A percentile compares a stretch with the other conserved stretches of the same genome.
Evolutionary conservation across 2,329 filamentous ascomycete genomes (phyloP).

Genomic region (Penicillium sp.): DNA sequence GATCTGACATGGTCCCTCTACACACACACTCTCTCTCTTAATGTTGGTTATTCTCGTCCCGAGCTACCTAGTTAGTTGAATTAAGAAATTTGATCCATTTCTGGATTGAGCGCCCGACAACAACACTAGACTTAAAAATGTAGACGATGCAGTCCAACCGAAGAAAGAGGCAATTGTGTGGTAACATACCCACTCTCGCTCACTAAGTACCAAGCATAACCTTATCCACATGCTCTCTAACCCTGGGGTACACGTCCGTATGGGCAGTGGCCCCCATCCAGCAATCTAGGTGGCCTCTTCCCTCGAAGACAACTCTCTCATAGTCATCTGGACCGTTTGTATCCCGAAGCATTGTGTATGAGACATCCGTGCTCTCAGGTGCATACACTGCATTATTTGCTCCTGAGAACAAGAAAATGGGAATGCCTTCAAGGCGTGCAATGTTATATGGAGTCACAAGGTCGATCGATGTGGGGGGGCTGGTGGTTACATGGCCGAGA

Average conservation of each 20-base stretch:
- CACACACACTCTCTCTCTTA: not conserved
- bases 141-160: not conserved
- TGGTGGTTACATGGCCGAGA: not conserved
- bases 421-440: slow-evolving; percentile 19
- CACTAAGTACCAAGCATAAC: slow-evolving; percentile 1
- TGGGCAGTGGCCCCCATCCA: slow-evolving; percentile 1
- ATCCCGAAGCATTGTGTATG: slow-evolving; percentile 15
- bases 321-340: not conserved
- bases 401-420: slow-evolving; percentile 30
- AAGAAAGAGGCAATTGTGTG: not conserved
- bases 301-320: slow-evolving; percentile 2
- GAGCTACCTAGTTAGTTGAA: not conserved
- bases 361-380: slow-evolving; percentile 26
- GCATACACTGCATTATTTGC: slow-evolving; percentile 30
- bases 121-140: not conserved
- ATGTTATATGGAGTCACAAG: slow-evolving; percentile 18
- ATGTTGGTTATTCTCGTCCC: not conserved
- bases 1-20: not conserved
- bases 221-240: slow-evolving; percentile 1
- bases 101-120: not conserved
- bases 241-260: slow-evolving; percentile 2
- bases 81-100: not conserved
- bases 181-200: not conserved
- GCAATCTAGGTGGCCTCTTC: slow-evolving; percentile 2
- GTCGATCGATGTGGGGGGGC: not conserved